Percentiles rank a stretch among this genome's conserved stretches.
phyloP scores from a whole-genome alignment of 148 eudicot species.

The Camellia sinensis region DNA sequence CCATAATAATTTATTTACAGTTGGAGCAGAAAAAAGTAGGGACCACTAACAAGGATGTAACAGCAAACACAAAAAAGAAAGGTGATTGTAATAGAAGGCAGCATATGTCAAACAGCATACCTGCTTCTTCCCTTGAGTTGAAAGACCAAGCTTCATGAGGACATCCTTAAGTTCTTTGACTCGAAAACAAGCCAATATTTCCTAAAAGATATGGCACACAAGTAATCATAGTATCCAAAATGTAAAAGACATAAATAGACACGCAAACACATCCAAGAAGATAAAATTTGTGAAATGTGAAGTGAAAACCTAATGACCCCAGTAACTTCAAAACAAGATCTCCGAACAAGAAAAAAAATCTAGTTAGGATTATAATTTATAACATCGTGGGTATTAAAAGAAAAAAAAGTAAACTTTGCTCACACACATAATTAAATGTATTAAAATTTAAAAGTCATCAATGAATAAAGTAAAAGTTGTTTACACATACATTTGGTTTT shows the following conservation, averaged over 20 bases:
- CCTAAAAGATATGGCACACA: constrained; percentile 28
- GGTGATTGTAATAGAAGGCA: neutral
- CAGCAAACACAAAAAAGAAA: neutral
- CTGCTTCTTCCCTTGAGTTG: constrained; percentile 98
- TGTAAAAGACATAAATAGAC: neutral
- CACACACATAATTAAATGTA: neutral
- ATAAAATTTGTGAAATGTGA: neutral
- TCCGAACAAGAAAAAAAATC: neutral
- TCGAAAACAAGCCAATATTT: constrained; percentile 76
- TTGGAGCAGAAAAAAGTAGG: neutral
- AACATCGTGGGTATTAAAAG: neutral
- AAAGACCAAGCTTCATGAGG: constrained; percentile 66
- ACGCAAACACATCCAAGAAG: neutral
- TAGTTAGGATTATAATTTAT: neutral
- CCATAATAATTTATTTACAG: neutral
- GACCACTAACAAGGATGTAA: neutral
- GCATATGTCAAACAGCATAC: constrained; percentile 30
- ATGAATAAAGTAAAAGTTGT: neutral
- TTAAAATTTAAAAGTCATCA: neutral
- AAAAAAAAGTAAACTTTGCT: neutral
- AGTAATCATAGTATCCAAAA: neutral
- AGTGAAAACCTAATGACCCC: neutral
- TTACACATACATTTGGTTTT: neutral
- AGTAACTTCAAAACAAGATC: neutral
- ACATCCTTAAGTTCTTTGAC: constrained; percentile 94